A percentile compares a stretch with the other conserved stretches of the same genome.
phyloP scores from a whole-genome alignment of 2,329 filamentous ascomycete genomes.

The Exophiala phaeomuriformis region DNA sequence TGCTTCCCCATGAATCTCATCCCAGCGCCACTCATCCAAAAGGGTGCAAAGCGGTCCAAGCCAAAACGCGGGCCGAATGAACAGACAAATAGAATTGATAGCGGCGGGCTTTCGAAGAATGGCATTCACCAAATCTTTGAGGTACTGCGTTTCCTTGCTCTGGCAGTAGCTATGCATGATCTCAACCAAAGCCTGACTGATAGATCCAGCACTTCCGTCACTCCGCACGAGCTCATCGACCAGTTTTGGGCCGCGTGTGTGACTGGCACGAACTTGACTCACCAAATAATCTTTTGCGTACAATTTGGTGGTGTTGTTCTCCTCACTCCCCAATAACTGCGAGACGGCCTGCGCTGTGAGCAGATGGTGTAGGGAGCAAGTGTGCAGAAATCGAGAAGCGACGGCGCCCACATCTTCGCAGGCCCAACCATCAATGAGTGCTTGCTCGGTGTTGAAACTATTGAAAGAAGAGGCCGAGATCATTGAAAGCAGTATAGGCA shows the following conservation, averaged over 20 bases:
- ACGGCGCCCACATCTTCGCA: conserved; percentile 59
- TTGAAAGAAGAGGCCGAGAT: conserved; percentile 53
- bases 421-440: conserved; percentile 60
- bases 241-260: conserved; percentile 63
- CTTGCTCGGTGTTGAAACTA: conserved; percentile 54
- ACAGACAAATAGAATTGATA: conserved; percentile 54
- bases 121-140: conserved; percentile 54
- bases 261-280: conserved; percentile 65
- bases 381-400: conserved; percentile 76
- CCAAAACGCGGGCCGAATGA: conserved; percentile 50
- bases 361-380: conserved; percentile 82
- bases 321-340: conserved; percentile 72
- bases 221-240: conserved; percentile 79
- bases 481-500: conserved; percentile 55
- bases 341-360: conserved; percentile 72
- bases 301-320: conserved; percentile 62
- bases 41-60: conserved; percentile 52
- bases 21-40: conserved; percentile 57
- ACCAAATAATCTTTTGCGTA: conserved; percentile 73
- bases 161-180: conserved; percentile 51
- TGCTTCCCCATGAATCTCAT: conserved; percentile 57
- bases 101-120: conserved; percentile 50
- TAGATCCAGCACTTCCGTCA: conserved; percentile 84
- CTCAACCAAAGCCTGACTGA: conserved; percentile 69
- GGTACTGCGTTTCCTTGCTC: conserved; percentile 55